Evolutionary conservation across 2,329 filamentous ascomycete genomes (phyloP).

Genomic region (Fusarium oxysporum): DNA sequence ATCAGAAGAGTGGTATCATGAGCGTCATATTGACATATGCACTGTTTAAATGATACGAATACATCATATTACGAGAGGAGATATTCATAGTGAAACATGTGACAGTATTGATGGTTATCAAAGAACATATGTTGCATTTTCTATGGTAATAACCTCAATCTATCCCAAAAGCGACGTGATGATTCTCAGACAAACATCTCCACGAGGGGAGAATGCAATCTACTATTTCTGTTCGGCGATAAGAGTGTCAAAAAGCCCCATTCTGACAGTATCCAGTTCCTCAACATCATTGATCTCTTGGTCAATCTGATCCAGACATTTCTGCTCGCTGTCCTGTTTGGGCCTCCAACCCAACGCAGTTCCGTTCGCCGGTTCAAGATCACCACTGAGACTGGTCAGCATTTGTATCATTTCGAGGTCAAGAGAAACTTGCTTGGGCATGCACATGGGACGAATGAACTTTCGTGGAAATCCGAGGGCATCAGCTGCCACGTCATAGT

Average conservation of each 20-base stretch:
- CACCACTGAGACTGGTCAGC: conserved; percentile 5
- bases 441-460: conserved; percentile 22
- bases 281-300: conserved; percentile 21
- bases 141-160: too few species aligned
- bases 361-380: conserved; percentile 7
- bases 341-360: conserved; percentile 27
- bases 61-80: too few species aligned
- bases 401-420: accelerated
- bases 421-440: conserved; percentile 7
- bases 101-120: too few species aligned
- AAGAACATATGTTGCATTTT: too few species aligned
- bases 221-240: background rate
- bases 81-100: too few species aligned
- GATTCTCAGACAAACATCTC: background rate
- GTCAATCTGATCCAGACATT: conserved; percentile 8
- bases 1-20: accelerated
- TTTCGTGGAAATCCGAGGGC: conserved; percentile 45
- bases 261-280: conserved; percentile 28
- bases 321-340: conserved; percentile 13
- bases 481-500: conserved; percentile 48
- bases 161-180: too few species aligned
- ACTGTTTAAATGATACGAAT: background rate
- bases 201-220: background rate
- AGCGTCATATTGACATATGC: background rate
- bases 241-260: conserved; percentile 19